phyloP scores from a whole-genome alignment of 2,329 filamentous ascomycete genomes.

The Chalara sp. region DNA sequence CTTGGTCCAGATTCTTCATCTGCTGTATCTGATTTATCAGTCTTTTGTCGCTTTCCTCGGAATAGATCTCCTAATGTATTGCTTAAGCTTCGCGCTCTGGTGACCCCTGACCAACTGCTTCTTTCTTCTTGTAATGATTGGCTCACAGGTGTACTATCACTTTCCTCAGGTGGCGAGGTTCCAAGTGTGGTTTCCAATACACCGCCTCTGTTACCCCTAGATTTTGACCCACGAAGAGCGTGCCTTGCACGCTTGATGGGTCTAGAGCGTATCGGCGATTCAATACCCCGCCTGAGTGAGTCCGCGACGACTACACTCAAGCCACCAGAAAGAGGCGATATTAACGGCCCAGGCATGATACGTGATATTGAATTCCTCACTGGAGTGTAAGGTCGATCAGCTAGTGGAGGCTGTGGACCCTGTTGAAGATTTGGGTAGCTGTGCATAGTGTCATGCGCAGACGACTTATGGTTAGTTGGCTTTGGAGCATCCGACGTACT shows the following conservation, averaged over 20 bases:
- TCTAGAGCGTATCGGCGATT: slow-evolving; percentile 29
- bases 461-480: slow-evolving; percentile 17
- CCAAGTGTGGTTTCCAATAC: slow-evolving; percentile 10
- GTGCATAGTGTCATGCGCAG: slow-evolving; percentile 20
- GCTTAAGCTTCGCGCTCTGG: slow-evolving; percentile 23
- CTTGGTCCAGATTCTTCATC: slow-evolving; percentile 24
- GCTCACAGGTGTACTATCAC: slow-evolving; percentile 6
- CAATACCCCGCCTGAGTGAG: slow-evolving; percentile 47
- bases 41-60: slow-evolving; percentile 14
- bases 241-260: slow-evolving; percentile 17
- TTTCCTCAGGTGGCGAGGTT: slow-evolving; percentile 5
- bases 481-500: slow-evolving; percentile 13
- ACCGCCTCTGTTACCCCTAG: slow-evolving; percentile 8
- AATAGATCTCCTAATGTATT: slow-evolving; percentile 24
- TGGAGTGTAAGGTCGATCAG: slow-evolving; percentile 31
- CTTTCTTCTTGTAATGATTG: slow-evolving; percentile 14
- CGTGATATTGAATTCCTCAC: slow-evolving; percentile 40
- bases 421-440: slow-evolving; percentile 24
- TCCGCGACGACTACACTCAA: slow-evolving; percentile 60
- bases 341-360: slow-evolving; percentile 51
- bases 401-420: slow-evolving; percentile 28
- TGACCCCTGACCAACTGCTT: slow-evolving; percentile 12
- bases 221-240: slow-evolving; percentile 9
- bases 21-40: slow-evolving; percentile 8
- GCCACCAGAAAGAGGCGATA: slow-evolving; percentile 52